Evolutionary conservation across 345 rosid genomes (phyloP).

Genomic region (Arabis hirsuta): DNA sequence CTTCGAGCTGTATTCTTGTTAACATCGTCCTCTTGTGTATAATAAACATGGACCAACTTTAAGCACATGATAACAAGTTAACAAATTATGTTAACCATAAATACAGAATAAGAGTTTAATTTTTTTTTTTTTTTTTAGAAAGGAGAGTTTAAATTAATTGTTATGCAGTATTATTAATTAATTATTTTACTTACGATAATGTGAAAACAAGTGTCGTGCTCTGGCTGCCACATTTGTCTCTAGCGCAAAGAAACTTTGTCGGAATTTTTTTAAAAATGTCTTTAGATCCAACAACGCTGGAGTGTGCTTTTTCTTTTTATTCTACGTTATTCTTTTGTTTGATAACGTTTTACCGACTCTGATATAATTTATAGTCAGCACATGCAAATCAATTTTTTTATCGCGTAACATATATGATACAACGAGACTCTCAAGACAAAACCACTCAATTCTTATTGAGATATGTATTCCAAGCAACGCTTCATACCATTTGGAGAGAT

Average conservation of each 20-base stretch:
- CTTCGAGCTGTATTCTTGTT: constrained; percentile 28
- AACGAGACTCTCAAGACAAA: neutral
- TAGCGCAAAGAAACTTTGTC: constrained; percentile 2
- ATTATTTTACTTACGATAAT: constrained; percentile 15
- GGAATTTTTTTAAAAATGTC: constrained; percentile 25
- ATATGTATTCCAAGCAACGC: too few species aligned
- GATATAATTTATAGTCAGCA: neutral
- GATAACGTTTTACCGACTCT: neutral
- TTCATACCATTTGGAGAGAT: too few species aligned
- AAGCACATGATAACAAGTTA: constrained; percentile 38
- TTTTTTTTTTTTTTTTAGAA: too few species aligned
- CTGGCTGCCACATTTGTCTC: constrained; percentile 29
- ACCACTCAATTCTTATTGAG: too few species aligned
- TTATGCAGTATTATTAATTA: neutral
- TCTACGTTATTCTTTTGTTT: neutral
- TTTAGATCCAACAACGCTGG: constrained; percentile 41
- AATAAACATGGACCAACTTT: constrained; percentile 36
- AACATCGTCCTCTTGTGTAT: neutral
- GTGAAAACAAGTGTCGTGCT: constrained; percentile 25
- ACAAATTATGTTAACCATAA: constrained; percentile 27
- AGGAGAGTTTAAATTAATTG: neutral
- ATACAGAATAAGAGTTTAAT: neutral
- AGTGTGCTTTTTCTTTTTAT: constrained; percentile 29
- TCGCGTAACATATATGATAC: neutral
- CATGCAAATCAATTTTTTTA: constrained; percentile 1